Conservation (phyloP, 306 rosid species). For the Medicago truncatula region MtrunA17r5.0-ANR NC_053047.1:18892001-18892500, state of each 20-base stretch:
- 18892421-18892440: conserved; percentile 4
- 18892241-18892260: no score
- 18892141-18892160: conserved; percentile 19
- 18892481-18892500: background rate
- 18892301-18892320: no score
- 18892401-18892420: background rate
- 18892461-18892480: background rate
- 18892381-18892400: background rate
- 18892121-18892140: background rate
- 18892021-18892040: conserved; percentile 79
- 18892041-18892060: conserved; percentile 79
- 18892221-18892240: no score
- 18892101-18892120: conserved; percentile 10
- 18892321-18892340: no score
- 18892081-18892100: conserved; percentile 25
- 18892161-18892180: conserved; percentile 24
- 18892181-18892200: background rate
- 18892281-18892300: no score
- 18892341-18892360: no score
- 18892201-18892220: no score
- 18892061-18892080: conserved; percentile 49
- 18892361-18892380: background rate
- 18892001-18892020: conserved; percentile 62
- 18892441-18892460: background rate
- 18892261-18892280: no score